Conservation (phyloP, 2,329 filamentous ascomycete species). For the Chaetomiaceae sp. region DNA sequence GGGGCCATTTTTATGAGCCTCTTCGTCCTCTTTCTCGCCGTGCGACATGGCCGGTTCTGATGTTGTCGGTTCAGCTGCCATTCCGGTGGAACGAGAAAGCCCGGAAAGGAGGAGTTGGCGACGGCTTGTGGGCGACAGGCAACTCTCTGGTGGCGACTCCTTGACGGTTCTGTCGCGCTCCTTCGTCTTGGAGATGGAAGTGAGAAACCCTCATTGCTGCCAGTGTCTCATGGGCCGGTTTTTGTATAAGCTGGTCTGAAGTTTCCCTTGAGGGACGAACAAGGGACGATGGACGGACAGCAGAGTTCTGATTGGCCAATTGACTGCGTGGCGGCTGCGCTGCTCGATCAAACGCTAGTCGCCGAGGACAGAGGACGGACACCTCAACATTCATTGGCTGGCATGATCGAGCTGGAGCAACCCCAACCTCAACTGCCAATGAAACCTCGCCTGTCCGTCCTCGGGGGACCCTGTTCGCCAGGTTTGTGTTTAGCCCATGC, state of each 20-base stretch:
- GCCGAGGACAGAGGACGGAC: background rate
- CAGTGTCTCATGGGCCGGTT: background rate
- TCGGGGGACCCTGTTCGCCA: too few relatives aligned
- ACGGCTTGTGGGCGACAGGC: background rate
- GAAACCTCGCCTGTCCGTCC: too few relatives aligned
- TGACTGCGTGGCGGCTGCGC: too few relatives aligned
- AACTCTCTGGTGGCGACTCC: too few relatives aligned
- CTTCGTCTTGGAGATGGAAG: background rate
- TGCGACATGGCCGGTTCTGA: slow-evolving; percentile 1
- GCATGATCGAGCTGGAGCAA: too few relatives aligned
- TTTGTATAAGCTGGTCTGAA: slow-evolving; percentile 1
- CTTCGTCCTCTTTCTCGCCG: slow-evolving; percentile 6
- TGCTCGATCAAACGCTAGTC: too few relatives aligned
- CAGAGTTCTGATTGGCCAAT: slow-evolving; percentile 13
- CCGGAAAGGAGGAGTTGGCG: background rate
- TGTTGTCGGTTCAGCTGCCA: too few relatives aligned
- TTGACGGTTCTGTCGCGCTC: background rate
- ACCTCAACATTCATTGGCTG: background rate
- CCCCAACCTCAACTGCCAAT: too few relatives aligned
- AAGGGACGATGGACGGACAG: slow-evolving; percentile 17
- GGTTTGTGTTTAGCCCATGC: too few relatives aligned
- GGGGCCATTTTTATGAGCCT: slow-evolving; percentile 1
- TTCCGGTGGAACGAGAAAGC: background rate
- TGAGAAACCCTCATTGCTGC: background rate
- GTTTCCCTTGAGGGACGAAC: background rate